Conservation (phyloP, 176 grass and related monocot species). For the Carex parvula region DNA sequence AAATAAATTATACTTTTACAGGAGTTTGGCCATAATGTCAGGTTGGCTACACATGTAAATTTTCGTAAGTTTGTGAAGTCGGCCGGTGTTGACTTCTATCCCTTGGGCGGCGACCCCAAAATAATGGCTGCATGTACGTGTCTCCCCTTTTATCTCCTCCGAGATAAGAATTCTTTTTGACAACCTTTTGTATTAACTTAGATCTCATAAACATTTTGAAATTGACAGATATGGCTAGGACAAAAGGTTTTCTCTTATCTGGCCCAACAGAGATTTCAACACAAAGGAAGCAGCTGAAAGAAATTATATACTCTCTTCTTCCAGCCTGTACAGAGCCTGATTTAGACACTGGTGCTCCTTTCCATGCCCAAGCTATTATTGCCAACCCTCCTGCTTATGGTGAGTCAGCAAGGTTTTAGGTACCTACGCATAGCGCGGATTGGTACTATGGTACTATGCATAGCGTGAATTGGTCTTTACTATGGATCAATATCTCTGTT, state of each 20-base stretch:
- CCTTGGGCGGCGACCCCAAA: conserved; percentile 87
- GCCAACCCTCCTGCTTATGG: conserved; percentile 97
- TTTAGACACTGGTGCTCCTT: conserved; percentile 74
- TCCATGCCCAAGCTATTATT: conserved; percentile 93
- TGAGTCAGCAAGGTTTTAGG: conserved; percentile 29
- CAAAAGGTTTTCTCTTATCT: conserved; percentile 81
- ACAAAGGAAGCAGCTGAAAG: conserved; percentile 91
- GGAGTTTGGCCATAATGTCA: conserved; percentile 97
- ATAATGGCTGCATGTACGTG: conserved; percentile 84
- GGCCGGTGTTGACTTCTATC: conserved; percentile 88
- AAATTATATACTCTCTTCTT: conserved; percentile 93
- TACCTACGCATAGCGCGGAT: not conserved
- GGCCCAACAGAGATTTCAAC: conserved; percentile 75
- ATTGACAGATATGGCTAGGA: conserved; percentile 89
- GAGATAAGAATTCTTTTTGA: conserved; percentile 23
- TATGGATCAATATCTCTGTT: no score
- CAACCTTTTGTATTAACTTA: not conserved
- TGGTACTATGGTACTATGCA: no score
- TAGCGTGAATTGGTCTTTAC: no score
- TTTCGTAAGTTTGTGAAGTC: conserved; percentile 91
- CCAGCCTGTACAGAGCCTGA: conserved; percentile 96
- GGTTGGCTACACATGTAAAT: conserved; percentile 95
- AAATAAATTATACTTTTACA: conserved; percentile 32
- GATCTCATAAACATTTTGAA: conserved; percentile 1
- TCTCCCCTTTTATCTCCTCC: conserved; percentile 30